A percentile compares a stretch with the other conserved stretches of the same genome.
phyloP scores from a whole-genome alignment of 2,329 filamentous ascomycete species.

The Fusarium cyanostomum region DNA sequence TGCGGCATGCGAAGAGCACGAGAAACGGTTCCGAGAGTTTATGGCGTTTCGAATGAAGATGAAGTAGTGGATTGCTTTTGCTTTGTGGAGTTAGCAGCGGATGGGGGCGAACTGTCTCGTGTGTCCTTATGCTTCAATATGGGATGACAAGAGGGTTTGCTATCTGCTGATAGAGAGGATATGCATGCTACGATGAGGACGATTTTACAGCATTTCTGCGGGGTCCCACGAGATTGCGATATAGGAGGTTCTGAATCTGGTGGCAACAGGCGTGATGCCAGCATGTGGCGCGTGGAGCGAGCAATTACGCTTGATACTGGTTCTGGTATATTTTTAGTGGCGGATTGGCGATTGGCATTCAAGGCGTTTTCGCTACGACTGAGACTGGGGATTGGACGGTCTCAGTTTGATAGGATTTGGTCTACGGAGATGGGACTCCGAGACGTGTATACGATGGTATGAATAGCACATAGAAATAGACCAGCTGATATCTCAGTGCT shows the following conservation, averaged over 20 bases:
- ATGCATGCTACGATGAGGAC: constrained; percentile 1
- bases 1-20: constrained; percentile 67
- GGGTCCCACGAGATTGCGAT: constrained; percentile 15
- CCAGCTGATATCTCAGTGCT: constrained; percentile 12
- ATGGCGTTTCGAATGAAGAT: constrained; percentile 58
- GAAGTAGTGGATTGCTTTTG: constrained; percentile 43
- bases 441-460: constrained; percentile 35
- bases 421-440: constrained; percentile 27
- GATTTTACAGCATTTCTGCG: constrained; percentile 27
- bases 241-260: constrained; percentile 25
- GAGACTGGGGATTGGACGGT: constrained; percentile 6
- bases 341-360: constrained; percentile 20
- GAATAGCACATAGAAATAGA: constrained; percentile 41
- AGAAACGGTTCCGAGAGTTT: constrained; percentile 66
- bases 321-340: constrained; percentile 19
- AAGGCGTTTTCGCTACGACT: constrained; percentile 19
- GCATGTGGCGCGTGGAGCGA: constrained; percentile 23
- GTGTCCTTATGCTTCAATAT: constrained; percentile 18
- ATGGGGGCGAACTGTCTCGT: constrained; percentile 12
- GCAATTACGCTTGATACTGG: constrained; percentile 17
- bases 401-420: constrained; percentile 13
- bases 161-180: constrained; percentile 1
- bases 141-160: constrained; percentile 14
- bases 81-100: constrained; percentile 14
- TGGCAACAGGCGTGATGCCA: constrained; percentile 9